Percentiles rank a stretch among this genome's conserved stretches.
These are phyloP conservation scores for Priceomyces carsonii DNA, from an alignment of 805 yeast genomes.

Conservation along the genomic window DNA sequence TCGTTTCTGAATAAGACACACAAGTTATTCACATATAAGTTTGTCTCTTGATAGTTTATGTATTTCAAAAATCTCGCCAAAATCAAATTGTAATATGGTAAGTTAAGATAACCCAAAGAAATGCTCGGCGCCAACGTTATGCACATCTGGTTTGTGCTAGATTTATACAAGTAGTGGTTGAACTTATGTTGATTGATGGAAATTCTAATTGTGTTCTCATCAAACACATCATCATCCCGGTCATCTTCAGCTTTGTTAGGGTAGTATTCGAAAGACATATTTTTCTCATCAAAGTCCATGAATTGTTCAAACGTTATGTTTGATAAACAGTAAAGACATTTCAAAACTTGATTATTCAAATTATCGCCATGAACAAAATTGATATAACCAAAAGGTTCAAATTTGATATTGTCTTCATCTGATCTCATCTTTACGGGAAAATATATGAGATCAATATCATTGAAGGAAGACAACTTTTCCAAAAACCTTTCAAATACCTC, in stretches of 20 bases:
- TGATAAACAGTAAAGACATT: slow-evolving; percentile 50
- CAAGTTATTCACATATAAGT: slow-evolving; percentile 68
- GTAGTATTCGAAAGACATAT: slow-evolving; percentile 5
- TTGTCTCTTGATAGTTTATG: slow-evolving; percentile 59
- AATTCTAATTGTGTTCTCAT: slow-evolving; percentile 15
- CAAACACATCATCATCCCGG: slow-evolving; percentile 10
- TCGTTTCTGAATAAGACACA: slow-evolving; percentile 57
- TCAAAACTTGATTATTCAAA: slow-evolving; percentile 48
- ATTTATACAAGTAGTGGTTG: slow-evolving; percentile 24
- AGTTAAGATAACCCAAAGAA: slow-evolving; percentile 9
- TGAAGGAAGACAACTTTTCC: slow-evolving; percentile 45
- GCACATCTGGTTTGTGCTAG: slow-evolving; percentile 10
- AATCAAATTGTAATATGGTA: slow-evolving; percentile 8
- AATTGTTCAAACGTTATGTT: slow-evolving; percentile 48
- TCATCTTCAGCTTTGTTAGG: slow-evolving; percentile 10
- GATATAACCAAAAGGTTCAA: slow-evolving; percentile 55
- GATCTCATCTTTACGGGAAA: slow-evolving; percentile 46
- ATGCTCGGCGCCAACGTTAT: slow-evolving; percentile 2
- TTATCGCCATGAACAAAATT: slow-evolving; percentile 31
- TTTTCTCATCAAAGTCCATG: slow-evolving; percentile 25
- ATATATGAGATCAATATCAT: slow-evolving; percentile 50
- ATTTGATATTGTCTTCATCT: slow-evolving; percentile 13
- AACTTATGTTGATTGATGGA: slow-evolving; percentile 40
- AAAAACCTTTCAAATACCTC: slow-evolving; percentile 35
- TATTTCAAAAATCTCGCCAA: slow-evolving; percentile 18